A percentile compares a stretch with the other conserved stretches of the same genome.
phyloP scores from a whole-genome alignment of 2,329 filamentous ascomycete genomes.

The Penicillium sp. region DNA sequence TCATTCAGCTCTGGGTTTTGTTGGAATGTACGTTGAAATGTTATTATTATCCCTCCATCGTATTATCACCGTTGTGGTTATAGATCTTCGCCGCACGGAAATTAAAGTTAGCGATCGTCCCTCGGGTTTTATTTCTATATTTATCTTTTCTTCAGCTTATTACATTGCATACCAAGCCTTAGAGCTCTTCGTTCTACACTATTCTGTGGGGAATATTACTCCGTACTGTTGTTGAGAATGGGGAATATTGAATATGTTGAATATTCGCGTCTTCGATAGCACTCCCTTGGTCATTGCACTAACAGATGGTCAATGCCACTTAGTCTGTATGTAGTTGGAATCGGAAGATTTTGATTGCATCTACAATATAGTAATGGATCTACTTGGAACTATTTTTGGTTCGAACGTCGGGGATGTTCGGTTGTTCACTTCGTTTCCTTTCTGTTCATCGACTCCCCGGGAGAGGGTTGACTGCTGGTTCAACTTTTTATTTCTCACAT shows the following conservation, averaged over 20 bases:
- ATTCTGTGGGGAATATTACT: neutral
- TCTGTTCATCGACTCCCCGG: neutral
- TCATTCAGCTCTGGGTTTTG: neutral
- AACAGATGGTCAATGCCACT: neutral
- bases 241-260: neutral
- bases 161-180: neutral
- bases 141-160: neutral
- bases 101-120: constrained; percentile 2
- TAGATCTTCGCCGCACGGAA: neutral
- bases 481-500: neutral
- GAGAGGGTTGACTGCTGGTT: neutral
- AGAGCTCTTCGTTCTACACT: neutral
- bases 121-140: constrained; percentile 9
- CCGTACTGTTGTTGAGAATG: neutral
- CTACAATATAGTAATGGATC: neutral
- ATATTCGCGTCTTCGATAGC: constrained; percentile 1
- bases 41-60: neutral
- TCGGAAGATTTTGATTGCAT: neutral
- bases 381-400: neutral
- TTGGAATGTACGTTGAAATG: neutral
- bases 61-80: neutral
- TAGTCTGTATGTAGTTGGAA: neutral
- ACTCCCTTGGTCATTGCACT: neutral
- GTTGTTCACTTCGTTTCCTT: neutral
- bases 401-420: neutral